Conservation (phyloP, 495 filamentous ascomycete genomes). For the Podospora conica region DNA sequence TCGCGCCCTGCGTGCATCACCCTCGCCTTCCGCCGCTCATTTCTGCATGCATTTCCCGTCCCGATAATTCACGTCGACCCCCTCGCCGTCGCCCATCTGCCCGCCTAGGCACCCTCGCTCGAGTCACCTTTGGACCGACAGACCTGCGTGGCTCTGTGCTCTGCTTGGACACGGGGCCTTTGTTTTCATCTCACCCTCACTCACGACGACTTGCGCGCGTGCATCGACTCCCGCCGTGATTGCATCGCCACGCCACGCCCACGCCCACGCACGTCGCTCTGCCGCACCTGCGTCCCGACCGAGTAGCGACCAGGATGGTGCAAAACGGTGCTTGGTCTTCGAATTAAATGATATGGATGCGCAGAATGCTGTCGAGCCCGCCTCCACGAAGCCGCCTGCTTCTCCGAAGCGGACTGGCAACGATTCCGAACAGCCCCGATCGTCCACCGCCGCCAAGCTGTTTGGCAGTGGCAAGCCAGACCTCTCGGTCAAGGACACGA, state of each 20-base stretch:
- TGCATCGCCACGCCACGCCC: conserved; percentile 28
- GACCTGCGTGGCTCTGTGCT: conserved; percentile 6
- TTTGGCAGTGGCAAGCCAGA: conserved; percentile 22
- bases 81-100: background rate
- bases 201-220: conserved; percentile 16
- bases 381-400: conserved; percentile 48
- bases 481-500: conserved; percentile 21
- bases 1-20: conserved; percentile 3
- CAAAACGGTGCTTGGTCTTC: conserved; percentile 39
- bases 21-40: background rate
- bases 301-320: conserved; percentile 49
- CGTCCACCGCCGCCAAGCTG: conserved; percentile 33
- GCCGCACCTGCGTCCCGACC: conserved; percentile 22
- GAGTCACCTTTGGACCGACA: background rate
- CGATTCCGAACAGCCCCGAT: conserved; percentile 36
- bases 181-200: conserved; percentile 13
- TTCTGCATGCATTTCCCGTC: conserved; percentile 15
- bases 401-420: conserved; percentile 41
- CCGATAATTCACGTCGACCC: conserved; percentile 8
- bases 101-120: background rate
- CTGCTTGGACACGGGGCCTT: conserved; percentile 20
- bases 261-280: conserved; percentile 11
- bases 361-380: conserved; percentile 54
- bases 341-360: conserved; percentile 55
- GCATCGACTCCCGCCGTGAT: conserved; percentile 20